These are phyloP conservation scores for Bidens hawaiensis DNA, from an alignment of 140 eudicot species.

Conservation along the genomic window DNA sequence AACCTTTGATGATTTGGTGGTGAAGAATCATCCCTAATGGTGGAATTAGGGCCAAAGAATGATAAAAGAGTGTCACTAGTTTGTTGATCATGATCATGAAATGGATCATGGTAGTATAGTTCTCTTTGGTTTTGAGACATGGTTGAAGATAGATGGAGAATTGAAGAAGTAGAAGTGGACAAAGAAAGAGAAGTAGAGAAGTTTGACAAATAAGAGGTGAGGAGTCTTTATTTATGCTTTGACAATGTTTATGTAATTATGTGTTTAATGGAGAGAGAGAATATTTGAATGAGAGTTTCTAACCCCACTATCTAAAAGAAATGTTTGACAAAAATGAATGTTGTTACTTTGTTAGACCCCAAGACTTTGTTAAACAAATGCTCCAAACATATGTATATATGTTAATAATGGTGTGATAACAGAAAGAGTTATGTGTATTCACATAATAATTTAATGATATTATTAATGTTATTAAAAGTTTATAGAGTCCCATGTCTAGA, in stretches of 20 bases:
- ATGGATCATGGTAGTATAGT: conserved; percentile 49
- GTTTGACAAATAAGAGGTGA: conserved; percentile 45
- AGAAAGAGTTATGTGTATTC: not conserved
- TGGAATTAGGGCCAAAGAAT: conserved; percentile 28
- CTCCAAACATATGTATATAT: not conserved
- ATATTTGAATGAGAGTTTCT: conserved; percentile 33
- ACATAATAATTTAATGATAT: not conserved
- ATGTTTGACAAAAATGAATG: conserved; percentile 46
- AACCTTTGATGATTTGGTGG: conserved; percentile 33
- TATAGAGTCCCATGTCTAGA: not conserved
- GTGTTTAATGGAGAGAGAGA: conserved; percentile 26
- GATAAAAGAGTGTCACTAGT: conserved; percentile 20
- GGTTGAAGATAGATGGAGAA: conserved; percentile 12
- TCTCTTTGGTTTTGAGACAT: conserved; percentile 57
- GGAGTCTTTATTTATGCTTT: conserved; percentile 55
- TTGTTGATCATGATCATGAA: conserved; percentile 38
- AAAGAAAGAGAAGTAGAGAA: conserved; percentile 15
- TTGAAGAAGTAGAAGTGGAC: conserved; percentile 9
- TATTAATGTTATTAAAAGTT: not conserved
- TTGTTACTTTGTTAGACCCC: conserved; percentile 21
- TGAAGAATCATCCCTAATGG: conserved; percentile 17
- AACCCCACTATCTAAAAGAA: conserved; percentile 52
- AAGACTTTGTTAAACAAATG: conserved; percentile 14
- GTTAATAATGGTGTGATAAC: not conserved
- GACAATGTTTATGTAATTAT: conserved; percentile 35